Conservation (phyloP, 1,139 yeast species). For the Zygosaccharomyces pseudobailii region DNA sequence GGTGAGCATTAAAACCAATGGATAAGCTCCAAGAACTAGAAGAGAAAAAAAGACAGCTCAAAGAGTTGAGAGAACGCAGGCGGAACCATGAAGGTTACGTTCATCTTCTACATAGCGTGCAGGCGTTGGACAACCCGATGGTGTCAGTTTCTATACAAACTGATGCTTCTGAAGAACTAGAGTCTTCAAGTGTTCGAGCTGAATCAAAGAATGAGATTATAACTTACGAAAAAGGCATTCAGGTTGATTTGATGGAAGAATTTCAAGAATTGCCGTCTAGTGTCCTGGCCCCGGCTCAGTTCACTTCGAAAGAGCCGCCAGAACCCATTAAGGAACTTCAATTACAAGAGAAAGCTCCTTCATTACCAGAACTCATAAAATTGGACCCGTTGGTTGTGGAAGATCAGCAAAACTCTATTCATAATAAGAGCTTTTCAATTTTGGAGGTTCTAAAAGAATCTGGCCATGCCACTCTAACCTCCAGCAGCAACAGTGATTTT, state of each 20-base stretch:
- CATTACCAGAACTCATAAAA: background rate
- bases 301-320: background rate
- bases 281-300: conserved; percentile 10
- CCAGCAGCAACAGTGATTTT: background rate
- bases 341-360: background rate
- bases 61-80: conserved; percentile 21
- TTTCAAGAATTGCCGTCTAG: background rate
- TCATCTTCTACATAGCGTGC: conserved; percentile 4
- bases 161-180: conserved; percentile 7
- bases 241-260: conserved; percentile 6
- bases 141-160: conserved; percentile 20
- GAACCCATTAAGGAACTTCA: background rate
- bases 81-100: conserved; percentile 3
- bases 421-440: conserved; percentile 13
- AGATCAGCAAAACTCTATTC: conserved; percentile 13
- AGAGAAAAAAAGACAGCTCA: conserved; percentile 19
- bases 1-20: conserved; percentile 8
- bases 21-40: conserved; percentile 23
- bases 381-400: conserved; percentile 8
- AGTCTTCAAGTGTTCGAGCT: background rate
- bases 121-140: conserved; percentile 4
- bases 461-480: background rate
- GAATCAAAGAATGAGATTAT: conserved; percentile 3
- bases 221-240: conserved; percentile 25
- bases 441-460: conserved; percentile 14